Conservation (phyloP, 805 yeast species). For the Lipomyces kockii region DNA sequence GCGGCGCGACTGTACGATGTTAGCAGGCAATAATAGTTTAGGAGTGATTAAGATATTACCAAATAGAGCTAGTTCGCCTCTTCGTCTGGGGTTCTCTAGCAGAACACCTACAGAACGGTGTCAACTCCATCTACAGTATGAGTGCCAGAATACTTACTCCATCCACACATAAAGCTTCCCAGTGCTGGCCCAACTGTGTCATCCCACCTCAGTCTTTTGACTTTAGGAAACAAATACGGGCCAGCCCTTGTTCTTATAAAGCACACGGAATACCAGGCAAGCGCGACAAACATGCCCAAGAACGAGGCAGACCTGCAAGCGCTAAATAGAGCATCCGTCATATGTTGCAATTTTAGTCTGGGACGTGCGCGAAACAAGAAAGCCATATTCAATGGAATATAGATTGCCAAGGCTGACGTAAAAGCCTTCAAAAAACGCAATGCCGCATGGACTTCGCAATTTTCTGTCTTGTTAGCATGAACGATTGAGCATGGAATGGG, state of each 20-base stretch:
- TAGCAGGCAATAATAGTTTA: not conserved
- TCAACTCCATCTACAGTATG: not conserved
- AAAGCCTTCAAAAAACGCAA: constrained; percentile 54
- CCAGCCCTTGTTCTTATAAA: constrained; percentile 50
- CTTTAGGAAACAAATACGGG: constrained; percentile 49
- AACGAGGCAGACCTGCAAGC: constrained; percentile 52
- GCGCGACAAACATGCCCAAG: constrained; percentile 50
- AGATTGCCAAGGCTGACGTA: constrained; percentile 49
- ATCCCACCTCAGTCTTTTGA: constrained; percentile 48
- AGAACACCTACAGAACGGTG: constrained; percentile 23
- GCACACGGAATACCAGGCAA: constrained; percentile 57
- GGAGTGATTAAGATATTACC: constrained; percentile 33
- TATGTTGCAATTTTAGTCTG: constrained; percentile 23
- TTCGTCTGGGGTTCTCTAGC: constrained; percentile 48
- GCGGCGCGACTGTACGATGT: constrained; percentile 14
- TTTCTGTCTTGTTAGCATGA: constrained; percentile 49
- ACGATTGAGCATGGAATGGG: constrained; percentile 49
- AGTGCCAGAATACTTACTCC: constrained; percentile 46
- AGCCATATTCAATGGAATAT: constrained; percentile 51
- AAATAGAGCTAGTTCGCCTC: constrained; percentile 55
- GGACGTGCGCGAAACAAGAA: constrained; percentile 40
- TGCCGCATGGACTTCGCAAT: constrained; percentile 55
- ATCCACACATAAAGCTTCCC: constrained; percentile 52
- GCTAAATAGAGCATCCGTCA: constrained; percentile 39
- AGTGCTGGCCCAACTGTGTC: constrained; percentile 49